Conservation (phyloP, 306 rosid genomes). For the Abrus precatorius region DNA sequence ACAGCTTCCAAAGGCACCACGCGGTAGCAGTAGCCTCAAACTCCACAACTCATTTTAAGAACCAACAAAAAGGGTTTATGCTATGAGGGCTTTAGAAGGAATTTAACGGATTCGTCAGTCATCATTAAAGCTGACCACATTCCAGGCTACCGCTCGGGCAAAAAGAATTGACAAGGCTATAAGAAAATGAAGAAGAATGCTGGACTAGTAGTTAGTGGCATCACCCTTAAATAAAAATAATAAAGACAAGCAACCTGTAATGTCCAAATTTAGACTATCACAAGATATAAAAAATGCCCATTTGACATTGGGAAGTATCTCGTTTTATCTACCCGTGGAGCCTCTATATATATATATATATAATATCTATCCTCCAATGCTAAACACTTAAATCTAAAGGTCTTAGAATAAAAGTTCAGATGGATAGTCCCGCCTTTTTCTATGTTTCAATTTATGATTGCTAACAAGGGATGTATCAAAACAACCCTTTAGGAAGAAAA, state of each 20-base stretch:
- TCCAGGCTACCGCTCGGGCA: background rate
- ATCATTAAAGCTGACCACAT: background rate
- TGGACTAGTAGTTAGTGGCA: background rate
- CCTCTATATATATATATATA: background rate
- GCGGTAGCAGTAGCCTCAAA: background rate
- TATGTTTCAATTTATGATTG: conserved; percentile 25
- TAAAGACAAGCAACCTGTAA: conserved; percentile 16
- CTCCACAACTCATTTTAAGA: background rate
- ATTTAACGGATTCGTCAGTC: background rate
- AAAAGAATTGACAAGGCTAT: background rate
- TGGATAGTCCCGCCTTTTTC: conserved; percentile 20
- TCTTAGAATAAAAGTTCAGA: conserved; percentile 5
- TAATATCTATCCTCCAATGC: background rate
- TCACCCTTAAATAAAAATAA: conserved; percentile 3
- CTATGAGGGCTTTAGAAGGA: background rate
- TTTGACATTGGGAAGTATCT: background rate
- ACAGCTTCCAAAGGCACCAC: background rate
- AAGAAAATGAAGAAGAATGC: background rate
- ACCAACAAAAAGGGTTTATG: background rate
- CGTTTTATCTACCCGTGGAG: background rate
- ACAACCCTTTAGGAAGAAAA: conserved; percentile 14
- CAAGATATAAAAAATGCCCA: background rate
- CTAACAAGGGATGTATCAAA: conserved; percentile 13
- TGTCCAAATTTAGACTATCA: background rate
- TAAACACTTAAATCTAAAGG: conserved; percentile 25